Percentiles rank a stretch among this genome's conserved stretches.
Conservation (phyloP, 306 rosid genomes). For the peach (Prunus persica) region Prunus_persica_NCBIv2 NC_034010.1:27760501-27761000, state of each 20-base stretch:
- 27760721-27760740: constrained; percentile 61
- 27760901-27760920: constrained; percentile 71
- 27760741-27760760: constrained; percentile 96
- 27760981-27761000: constrained; percentile 43
- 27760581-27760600: constrained; percentile 97
- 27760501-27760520: not conserved
- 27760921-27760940: constrained; percentile 67
- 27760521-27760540: constrained; percentile 12
- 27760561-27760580: constrained; percentile 49
- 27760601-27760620: constrained; percentile 89
- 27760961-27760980: constrained; percentile 69
- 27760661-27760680: constrained; percentile 52
- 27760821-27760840: constrained; percentile 63
- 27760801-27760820: constrained; percentile 46
- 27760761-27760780: constrained; percentile 85
- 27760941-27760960: constrained; percentile 98
- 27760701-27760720: constrained; percentile 35
- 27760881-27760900: constrained; percentile 75
- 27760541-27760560: constrained; percentile 8
- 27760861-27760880: constrained; percentile 70
- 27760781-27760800: constrained; percentile 57
- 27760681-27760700: constrained; percentile 10
- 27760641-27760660: constrained; percentile 89
- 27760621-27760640: constrained; percentile 92
- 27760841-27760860: constrained; percentile 75